phyloP scores from a whole-genome alignment of 129 eudicot genomes.

The carrot (Daucus carota) region DNA sequence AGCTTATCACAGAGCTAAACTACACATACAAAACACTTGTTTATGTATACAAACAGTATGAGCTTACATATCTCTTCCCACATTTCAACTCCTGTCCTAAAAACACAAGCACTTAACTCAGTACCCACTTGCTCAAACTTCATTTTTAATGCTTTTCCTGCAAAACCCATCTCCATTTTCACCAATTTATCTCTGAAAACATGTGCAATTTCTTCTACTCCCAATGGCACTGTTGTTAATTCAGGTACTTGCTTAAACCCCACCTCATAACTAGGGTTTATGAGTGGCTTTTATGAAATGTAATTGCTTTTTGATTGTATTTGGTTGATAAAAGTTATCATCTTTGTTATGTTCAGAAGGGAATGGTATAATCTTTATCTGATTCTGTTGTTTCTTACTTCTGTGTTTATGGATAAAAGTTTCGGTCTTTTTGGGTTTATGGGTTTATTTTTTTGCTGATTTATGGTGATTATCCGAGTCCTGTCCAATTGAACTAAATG shows the following conservation, averaged over 20 bases:
- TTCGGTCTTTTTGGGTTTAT: background rate
- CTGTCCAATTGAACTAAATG: background rate
- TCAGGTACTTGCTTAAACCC: slow-evolving; percentile 6
- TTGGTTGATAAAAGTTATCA: background rate
- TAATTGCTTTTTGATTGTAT: background rate
- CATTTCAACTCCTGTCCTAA: slow-evolving; percentile 1
- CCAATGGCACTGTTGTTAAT: background rate
- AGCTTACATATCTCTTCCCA: background rate
- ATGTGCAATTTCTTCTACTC: slow-evolving; percentile 8
- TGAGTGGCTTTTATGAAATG: background rate
- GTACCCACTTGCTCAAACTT: background rate
- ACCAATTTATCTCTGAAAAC: background rate
- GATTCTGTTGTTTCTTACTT: background rate
- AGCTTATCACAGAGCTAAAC: background rate
- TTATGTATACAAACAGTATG: background rate
- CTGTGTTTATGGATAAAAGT: background rate
- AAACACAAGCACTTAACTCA: background rate
- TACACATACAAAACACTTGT: background rate
- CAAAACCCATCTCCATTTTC: slow-evolving; percentile 10
- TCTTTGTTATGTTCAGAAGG: background rate
- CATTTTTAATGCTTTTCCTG: background rate
- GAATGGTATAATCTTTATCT: background rate
- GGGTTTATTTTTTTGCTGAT: no score
- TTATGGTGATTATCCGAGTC: background rate
- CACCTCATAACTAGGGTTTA: background rate